Evolutionary conservation across 306 rosid species (phyloP), one percentile per base, ranked within the genome.

Genomic region (Quercus aquifolioides): DNA sequence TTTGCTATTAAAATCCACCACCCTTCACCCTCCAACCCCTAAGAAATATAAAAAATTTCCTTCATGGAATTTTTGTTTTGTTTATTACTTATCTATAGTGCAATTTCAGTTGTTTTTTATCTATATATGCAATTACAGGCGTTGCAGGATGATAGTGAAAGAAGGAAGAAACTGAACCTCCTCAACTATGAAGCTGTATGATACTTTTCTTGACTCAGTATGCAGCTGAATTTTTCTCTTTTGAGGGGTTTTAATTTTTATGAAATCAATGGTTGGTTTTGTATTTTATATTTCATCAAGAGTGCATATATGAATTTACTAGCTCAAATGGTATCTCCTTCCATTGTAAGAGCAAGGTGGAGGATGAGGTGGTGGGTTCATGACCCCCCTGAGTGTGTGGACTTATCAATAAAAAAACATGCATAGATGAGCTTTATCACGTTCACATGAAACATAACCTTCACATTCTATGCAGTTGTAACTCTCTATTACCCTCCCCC

Each of bases 161-260:
- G 91, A 83, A 84, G 90, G 83, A 94, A 82, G 97, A 91, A 87
- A 85, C 88, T 94, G 58, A 89, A 88, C 89, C 83, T 87, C 84
- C 98, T 94, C 77, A n/a, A 86, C 82, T 94, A 94, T 75, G 97
- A 94, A 91, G 95, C 93, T 87, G 98, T 94, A 94, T 81, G 96
- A 83, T 86, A 71, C 87, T 82, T 73, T 74, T 81, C 84, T 79
- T 80, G 78, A 78, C 93, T 86, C 82, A 74, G 63, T 80, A 76
- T 31, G 43, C 70, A 30, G 20, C 70, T 64, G 46, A 17, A 5
- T 6, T 28, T 64, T 64, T 64, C 3, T 3, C 31, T 30, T 15
- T 30, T 26, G n/a, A 7, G 11, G 21, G 21, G 12, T 14, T 17
- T 64, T 28, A 28, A 64, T n/a, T 64, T 64, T 64, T 17, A 38